Base-by-base conservation (phyloP, 306 rosid species). In the Ziziphus jujuba region DNA sequence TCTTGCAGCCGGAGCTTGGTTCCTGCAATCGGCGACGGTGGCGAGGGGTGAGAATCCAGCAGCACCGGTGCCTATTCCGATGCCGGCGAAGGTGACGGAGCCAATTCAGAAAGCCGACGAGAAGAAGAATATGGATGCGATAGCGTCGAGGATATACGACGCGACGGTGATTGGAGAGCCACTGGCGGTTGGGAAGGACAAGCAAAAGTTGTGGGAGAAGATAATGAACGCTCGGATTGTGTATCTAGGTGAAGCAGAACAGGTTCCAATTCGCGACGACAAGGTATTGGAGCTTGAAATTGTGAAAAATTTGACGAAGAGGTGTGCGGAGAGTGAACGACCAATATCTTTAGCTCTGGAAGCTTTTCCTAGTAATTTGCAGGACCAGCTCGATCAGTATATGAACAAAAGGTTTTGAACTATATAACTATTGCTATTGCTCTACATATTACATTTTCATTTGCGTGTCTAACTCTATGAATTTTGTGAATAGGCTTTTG, bases 141-240 rank as follows among this genome's bases (percentile, higher is more conserved):
- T 86, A 72, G 73, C 83, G 21, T 87, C 97, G 77, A 84, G 98
- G 79, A 87, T 92, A 71, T 92, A 92, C 71, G 98, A 92, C 28
- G 84, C 97, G 75, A 73, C 96, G 74, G 96, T 71, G 52, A 87
- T 92, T 2, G 98, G 98, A 59, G 98, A 92, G 74, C 98, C 98
- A 28, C 45, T 78, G 81, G 96, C 98, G 50, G 75, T 88, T 56
- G 98, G 98, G 65, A 92, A 90, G 67, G 97, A 90, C 70, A 90
- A 88, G 72, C 59, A 66, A 67, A 92, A 90, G 68, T 90, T 90
- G 47, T 90, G 97, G 98, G 97, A 92, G 82, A 92, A 92, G 91
- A 38, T 92, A 81, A 86, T 87, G 96, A 87, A 78, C 63, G 85
- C 96, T 70, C 75, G 96, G 63, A 81, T 92, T 31, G 85, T 92